Base-by-base conservation (phyloP, 805 yeast species). In the Yarrowia sp. region DNA sequence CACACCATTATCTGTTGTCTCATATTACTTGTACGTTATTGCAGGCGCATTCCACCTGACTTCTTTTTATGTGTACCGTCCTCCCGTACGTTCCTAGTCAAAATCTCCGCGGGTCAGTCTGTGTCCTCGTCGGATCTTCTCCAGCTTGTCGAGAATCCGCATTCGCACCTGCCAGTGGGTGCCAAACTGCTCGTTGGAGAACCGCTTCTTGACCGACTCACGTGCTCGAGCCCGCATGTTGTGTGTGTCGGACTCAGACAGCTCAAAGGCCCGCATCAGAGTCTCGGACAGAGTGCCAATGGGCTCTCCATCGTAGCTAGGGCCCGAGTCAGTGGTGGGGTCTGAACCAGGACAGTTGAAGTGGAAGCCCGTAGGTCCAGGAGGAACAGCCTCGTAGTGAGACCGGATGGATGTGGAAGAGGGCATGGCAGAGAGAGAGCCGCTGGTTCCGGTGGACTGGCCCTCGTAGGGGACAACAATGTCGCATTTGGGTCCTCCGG, bases 401-500 rank as follows among this genome's bases (percentile, higher is more conserved):
- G 66, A 61, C 20, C 44, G 36, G 8, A 61, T 36, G 38, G 55
- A 46, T 6, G 66, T 46, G 24, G 66, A 46, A 0, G 66, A 61
- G 9, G 64, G 64, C 50, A 58, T 3, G 50, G 64, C 49, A 10
- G 66, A 61, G 13, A 46, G 42, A 30, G 66, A 36, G 14, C 52
- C 65, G 15, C 15, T 33, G 12, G 65, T 14, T 1, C 55, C 66
- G 1, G 66, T 46, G 8, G 36, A 20, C 19, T 42, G 64, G 30
- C 78, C 75, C 75, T 79, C 77, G n/a, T 75, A 77, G 24, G 74
- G 78, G 14, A 86, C 84, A 13, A 91, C 95, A 69, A 95, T 95
- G 77, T 95, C 99, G 68, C 87, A 79, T 49, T 85, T 82, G 10
- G 99, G 99, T 0, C 99, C 99, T 0, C 97, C 99, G 66, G 96